Base-by-base conservation (phyloP, 805 yeast genomes). In the Metschnikowia kunwiensis region DNA sequence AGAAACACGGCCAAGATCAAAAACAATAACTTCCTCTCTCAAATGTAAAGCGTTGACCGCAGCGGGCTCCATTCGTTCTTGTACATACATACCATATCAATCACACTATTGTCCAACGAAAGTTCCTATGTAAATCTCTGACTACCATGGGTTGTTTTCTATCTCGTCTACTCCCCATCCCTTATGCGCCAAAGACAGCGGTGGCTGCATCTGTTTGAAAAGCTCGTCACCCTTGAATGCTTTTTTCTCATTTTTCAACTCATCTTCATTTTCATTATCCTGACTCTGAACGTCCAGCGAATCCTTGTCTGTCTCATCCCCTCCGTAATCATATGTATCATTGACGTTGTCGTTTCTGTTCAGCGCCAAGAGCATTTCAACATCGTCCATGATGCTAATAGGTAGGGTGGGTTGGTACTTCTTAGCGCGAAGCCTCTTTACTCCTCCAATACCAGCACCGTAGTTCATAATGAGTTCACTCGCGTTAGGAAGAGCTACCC, bases 361-460 rank as follows among this genome's bases (percentile, higher is more conserved):
- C 27, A 46, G 49, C 9, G 57, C 42, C 22, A 65, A 40, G 5
- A 82, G 68, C 37, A 78, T 85, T 47, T 84, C 95, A 23, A 86
- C 62, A 35, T 75, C 78, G 53, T 86, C 96, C 38, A 82, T 61
- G 9, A 87, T 67, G 12, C 77, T 78, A 14, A 78, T 61, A 0
- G 95, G 91, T 30, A 88, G 60, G 15, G 77, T 63, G 1, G 97
- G 96, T 54, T 81, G 86, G 51, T 70, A 81, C 35, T 72, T 63
- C 38, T 67, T 65, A 13, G 83, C 74, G 34, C 79, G 72, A 14
- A 66, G 63, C 26, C 67, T 67, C 35, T 76, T 70, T 1, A 75
- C 58, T 2, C 86, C 85, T 3, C 85, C 82, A 12, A 79, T 53
- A 7, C 89, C 88, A 1, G 86, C 76, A 2, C 96, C 94, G 68